phyloP scores from a whole-genome alignment of 1,139 yeast genomes.

The Yamadazyma friedrichii region DNA sequence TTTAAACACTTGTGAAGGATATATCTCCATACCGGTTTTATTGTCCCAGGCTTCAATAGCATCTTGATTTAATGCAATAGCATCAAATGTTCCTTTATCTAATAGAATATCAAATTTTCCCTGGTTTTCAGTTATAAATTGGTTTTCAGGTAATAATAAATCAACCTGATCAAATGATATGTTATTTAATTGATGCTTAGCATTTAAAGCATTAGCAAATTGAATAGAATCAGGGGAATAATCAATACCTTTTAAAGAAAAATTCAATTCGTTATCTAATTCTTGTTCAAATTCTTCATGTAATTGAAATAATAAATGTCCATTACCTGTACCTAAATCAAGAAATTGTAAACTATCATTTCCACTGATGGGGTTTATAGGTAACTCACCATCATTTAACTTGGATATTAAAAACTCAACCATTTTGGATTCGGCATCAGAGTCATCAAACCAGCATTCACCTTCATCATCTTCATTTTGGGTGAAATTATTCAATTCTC shows the following conservation, averaged over 20 bases:
- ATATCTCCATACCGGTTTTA: conserved; percentile 57
- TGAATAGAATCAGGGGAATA: conserved; percentile 76
- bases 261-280: conserved; percentile 41
- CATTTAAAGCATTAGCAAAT: conserved; percentile 64
- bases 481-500: conserved; percentile 68
- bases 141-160: conserved; percentile 33
- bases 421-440: conserved; percentile 85
- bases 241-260: conserved; percentile 65
- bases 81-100: conserved; percentile 96
- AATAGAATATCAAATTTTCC: conserved; percentile 64
- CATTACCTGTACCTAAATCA: conserved; percentile 96
- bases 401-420: conserved; percentile 54
- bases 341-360: conserved; percentile 46
- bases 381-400: conserved; percentile 25
- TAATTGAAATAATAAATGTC: conserved; percentile 76
- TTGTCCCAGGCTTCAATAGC: conserved; percentile 39
- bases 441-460: conserved; percentile 94
- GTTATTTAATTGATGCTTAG: conserved; percentile 31
- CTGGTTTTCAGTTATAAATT: conserved; percentile 32
- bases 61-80: conserved; percentile 81
- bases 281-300: conserved; percentile 48
- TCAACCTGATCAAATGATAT: conserved; percentile 50
- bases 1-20: conserved; percentile 59
- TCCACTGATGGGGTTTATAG: conserved; percentile 7
- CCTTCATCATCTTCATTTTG: conserved; percentile 83